A percentile compares a stretch with the other conserved stretches of the same genome.
These are phyloP conservation scores for Eucalyptus leucophloia DNA, from an alignment of 345 rosid genomes.

Conservation along the genomic window DNA sequence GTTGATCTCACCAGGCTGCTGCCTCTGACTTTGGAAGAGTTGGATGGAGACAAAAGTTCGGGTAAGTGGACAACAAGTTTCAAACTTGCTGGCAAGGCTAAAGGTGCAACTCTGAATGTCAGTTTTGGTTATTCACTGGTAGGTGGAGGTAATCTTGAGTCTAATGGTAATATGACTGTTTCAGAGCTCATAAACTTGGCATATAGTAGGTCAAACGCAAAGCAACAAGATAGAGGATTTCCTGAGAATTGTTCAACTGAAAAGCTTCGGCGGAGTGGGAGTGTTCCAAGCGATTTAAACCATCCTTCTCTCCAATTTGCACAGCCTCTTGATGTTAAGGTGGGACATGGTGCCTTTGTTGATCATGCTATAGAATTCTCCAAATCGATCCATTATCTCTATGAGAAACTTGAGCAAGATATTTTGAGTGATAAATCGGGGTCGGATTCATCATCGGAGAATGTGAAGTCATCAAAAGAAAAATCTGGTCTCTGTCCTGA, in stretches of 20 bases:
- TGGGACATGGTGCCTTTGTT: conserved; percentile 18
- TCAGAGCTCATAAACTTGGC: conserved; percentile 13
- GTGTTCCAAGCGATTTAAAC: conserved; percentile 29
- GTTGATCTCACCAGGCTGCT: conserved; percentile 70
- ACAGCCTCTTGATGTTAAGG: conserved; percentile 26
- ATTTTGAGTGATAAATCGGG: conserved; percentile 11
- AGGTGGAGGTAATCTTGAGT: conserved; percentile 5
- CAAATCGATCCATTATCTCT: conserved; percentile 42
- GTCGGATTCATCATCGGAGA: background rate
- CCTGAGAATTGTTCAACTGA: background rate
- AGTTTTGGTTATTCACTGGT: conserved; percentile 50
- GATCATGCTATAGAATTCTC: conserved; percentile 46
- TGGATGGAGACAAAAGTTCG: conserved; percentile 39
- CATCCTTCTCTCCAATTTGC: conserved; percentile 3
- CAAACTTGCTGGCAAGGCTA: conserved; percentile 48
- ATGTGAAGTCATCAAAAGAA: conserved; percentile 9
- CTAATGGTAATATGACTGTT: conserved; percentile 12
- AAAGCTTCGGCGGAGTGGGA: conserved; percentile 33
- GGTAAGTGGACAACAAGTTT: conserved; percentile 75
- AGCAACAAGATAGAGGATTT: background rate
- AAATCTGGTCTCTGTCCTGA: conserved; percentile 1
- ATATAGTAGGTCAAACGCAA: background rate
- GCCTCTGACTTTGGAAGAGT: conserved; percentile 61
- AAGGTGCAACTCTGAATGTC: conserved; percentile 56
- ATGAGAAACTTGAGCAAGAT: conserved; percentile 49